These are phyloP conservation scores for Leptomonas pyrrhocoris DNA, from an alignment of 208 protist species.

Conservation along the genomic window DNA sequence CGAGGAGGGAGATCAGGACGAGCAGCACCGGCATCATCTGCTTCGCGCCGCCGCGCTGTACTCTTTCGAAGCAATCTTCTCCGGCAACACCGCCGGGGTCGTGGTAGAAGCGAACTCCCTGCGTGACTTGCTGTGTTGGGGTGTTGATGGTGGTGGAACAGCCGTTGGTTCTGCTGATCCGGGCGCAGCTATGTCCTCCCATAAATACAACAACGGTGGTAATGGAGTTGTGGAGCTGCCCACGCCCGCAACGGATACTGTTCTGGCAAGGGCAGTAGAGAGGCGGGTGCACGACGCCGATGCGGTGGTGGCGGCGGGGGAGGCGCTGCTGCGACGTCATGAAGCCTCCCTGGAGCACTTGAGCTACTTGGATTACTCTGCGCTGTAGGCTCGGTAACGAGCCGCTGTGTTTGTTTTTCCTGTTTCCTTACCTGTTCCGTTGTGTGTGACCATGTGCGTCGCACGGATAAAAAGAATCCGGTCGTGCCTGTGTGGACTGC, in stretches of 20 bases:
- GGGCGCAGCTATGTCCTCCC: too few species aligned
- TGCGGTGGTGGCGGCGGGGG: background rate
- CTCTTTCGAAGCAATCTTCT: background rate
- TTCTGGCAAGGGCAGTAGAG: background rate
- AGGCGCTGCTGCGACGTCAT: slow-evolving; percentile 21
- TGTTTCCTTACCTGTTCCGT: background rate
- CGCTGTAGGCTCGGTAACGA: background rate
- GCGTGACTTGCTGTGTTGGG: slow-evolving; percentile 19
- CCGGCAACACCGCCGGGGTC: slow-evolving; percentile 4
- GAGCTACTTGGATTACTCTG: slow-evolving; percentile 36
- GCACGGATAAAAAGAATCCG: background rate
- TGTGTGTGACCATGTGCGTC: background rate
- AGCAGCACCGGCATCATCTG: slow-evolving; percentile 21
- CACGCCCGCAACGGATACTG: background rate
- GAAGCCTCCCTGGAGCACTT: slow-evolving; percentile 31
- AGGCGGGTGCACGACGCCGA: background rate
- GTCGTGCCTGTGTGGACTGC: too few species aligned
- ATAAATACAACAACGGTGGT: too few species aligned
- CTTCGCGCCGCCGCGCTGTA: slow-evolving; percentile 22
- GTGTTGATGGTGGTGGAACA: background rate
- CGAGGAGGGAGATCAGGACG: background rate
- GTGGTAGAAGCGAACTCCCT: slow-evolving; percentile 22
- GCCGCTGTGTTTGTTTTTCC: background rate
- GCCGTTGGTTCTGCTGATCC: too few species aligned
- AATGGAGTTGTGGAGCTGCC: too few species aligned